Evolutionary conservation across 257 asterid genomes (phyloP).

Genomic region (Nicotiana benthamiana): DNA sequence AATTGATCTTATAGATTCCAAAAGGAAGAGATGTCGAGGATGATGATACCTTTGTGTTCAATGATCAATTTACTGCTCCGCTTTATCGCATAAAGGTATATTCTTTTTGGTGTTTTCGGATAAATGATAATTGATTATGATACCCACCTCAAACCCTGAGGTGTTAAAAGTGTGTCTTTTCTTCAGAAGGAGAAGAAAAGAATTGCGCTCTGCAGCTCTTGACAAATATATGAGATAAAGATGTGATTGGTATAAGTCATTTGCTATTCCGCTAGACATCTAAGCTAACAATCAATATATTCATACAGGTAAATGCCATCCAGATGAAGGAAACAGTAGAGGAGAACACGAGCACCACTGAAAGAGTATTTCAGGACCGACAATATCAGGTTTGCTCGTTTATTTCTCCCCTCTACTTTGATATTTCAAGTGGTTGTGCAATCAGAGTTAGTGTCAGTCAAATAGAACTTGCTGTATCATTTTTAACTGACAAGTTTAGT

Average conservation of each 20-base stretch:
- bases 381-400: constrained; percentile 68
- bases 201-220: neutral
- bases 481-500: neutral
- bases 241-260: neutral
- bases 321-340: constrained; percentile 98
- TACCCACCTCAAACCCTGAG: neutral
- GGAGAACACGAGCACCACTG: constrained; percentile 92
- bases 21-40: constrained; percentile 49
- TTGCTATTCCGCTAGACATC: neutral
- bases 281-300: neutral
- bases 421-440: neutral
- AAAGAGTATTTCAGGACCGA: constrained; percentile 91
- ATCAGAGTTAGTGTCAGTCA: neutral
- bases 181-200: neutral
- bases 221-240: neutral
- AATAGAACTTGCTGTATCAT: neutral
- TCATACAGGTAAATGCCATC: constrained; percentile 77
- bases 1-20: constrained; percentile 24
- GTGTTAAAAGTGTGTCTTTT: neutral
- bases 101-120: neutral
- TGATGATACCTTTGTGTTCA: constrained; percentile 59
- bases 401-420: neutral
- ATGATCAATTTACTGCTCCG: constrained; percentile 77
- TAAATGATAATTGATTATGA: neutral
- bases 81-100: constrained; percentile 74